These are phyloP conservation scores for Neurospora sp. DNA, from an alignment of 495 filamentous ascomycete species.

Conservation along the genomic window DNA sequence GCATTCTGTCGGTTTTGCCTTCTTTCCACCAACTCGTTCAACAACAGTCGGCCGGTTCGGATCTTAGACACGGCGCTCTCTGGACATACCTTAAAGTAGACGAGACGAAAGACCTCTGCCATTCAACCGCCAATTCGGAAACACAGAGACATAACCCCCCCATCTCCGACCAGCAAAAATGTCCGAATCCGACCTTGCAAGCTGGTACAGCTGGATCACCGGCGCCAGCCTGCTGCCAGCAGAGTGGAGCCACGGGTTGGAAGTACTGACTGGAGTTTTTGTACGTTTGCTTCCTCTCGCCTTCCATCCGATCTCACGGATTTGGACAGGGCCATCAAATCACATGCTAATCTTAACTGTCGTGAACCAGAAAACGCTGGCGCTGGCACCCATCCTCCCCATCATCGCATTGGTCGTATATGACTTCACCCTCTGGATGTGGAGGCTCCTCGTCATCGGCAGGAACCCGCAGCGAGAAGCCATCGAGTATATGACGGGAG, in stretches of 20 bases:
- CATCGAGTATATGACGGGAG: background rate
- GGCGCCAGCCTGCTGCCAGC: slow-evolving; percentile 14
- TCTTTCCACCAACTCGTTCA: background rate
- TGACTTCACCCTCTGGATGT: slow-evolving; percentile 36
- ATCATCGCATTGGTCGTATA: slow-evolving; percentile 27
- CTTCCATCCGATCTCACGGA: background rate
- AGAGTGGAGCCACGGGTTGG: slow-evolving; percentile 10
- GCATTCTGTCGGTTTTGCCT: background rate
- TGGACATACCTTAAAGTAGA: background rate
- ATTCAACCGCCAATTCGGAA: background rate
- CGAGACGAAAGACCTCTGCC: background rate
- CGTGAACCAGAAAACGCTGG: slow-evolving; percentile 13
- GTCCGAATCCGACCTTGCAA: background rate
- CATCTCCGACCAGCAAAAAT: background rate
- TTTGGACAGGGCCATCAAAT: background rate
- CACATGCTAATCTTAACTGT: background rate
- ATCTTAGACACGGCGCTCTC: background rate
- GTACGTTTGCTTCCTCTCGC: slow-evolving; percentile 4
- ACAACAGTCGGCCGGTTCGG: background rate
- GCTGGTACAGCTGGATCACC: slow-evolving; percentile 12
- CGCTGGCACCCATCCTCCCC: slow-evolving; percentile 15
- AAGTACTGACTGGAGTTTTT: slow-evolving; percentile 16
- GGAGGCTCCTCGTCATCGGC: slow-evolving; percentile 20
- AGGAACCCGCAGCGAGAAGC: slow-evolving; percentile 2
- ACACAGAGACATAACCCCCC: background rate